These are phyloP conservation scores for Neocatenulostroma microsporum DNA, from an alignment of 2,329 filamentous ascomycete genomes.

Conservation along the genomic window DNA sequence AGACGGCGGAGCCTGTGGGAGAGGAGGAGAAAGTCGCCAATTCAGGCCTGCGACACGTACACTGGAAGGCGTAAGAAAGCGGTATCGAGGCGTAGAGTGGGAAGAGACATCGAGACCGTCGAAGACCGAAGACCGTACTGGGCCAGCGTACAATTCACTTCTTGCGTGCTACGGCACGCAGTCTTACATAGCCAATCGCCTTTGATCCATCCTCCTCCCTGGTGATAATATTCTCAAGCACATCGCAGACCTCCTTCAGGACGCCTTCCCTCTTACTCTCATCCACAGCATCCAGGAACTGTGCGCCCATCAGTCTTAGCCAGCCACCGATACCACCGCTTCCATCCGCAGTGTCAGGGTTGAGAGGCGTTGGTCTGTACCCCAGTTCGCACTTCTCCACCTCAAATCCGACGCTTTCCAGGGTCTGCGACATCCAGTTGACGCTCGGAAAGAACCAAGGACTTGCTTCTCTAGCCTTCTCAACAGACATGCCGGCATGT, in stretches of 20 bases:
- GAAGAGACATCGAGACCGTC: too few species aligned
- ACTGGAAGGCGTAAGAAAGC: too few species aligned
- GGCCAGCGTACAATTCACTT: too few species aligned
- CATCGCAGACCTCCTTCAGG: conserved; percentile 48
- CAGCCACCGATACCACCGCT: conserved; percentile 53
- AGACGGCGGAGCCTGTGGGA: too few species aligned
- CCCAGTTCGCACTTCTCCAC: conserved; percentile 50
- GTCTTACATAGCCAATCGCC: conserved; percentile 43
- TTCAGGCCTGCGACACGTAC: too few species aligned
- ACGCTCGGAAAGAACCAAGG: conserved; percentile 70
- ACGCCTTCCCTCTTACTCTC: conserved; percentile 45
- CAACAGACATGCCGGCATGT: conserved; percentile 44
- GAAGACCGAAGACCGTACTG: too few species aligned
- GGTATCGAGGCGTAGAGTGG: too few species aligned
- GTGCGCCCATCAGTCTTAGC: conserved; percentile 56
- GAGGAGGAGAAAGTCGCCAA: too few species aligned
- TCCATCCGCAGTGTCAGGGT: conserved; percentile 31
- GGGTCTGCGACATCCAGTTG: conserved; percentile 42
- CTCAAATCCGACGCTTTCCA: conserved; percentile 36
- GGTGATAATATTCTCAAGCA: conserved; percentile 49
- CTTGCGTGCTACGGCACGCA: conserved; percentile 36
- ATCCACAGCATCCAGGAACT: conserved; percentile 48
- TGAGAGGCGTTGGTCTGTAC: conserved; percentile 54
- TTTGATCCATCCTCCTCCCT: conserved; percentile 50
- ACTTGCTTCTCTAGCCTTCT: conserved; percentile 42